phyloP scores from a whole-genome alignment of 148 eudicot genomes.

The Oxyria digyna region DNA sequence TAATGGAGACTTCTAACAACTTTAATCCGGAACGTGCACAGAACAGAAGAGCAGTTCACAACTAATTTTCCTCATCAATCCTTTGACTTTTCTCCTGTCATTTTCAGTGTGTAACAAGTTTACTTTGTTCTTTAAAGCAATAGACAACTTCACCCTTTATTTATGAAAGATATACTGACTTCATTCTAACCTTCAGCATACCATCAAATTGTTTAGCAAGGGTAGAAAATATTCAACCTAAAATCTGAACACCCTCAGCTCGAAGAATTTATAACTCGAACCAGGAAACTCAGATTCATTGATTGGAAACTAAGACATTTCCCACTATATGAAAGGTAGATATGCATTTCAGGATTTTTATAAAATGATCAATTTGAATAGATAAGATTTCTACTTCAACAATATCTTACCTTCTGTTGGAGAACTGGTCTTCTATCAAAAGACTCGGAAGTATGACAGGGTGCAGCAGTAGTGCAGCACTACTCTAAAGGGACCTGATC shows the following conservation, averaged over 20 bases:
- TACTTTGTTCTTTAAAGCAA: not conserved
- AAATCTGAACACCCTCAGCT: not conserved
- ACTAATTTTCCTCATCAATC: not conserved
- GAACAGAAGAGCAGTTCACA: not conserved
- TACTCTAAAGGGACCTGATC: not conserved
- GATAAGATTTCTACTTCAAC: not conserved
- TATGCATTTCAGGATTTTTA: not conserved
- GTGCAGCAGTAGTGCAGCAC: too few species aligned
- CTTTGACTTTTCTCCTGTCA: not conserved
- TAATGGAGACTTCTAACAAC: not conserved
- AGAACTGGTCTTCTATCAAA: not conserved
- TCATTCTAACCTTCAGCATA: not conserved
- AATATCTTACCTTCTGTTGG: not conserved
- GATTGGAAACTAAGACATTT: too few species aligned
- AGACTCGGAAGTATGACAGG: not conserved
- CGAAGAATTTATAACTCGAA: not conserved
- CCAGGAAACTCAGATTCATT: not conserved
- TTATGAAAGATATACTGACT: not conserved
- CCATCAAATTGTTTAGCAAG: not conserved
- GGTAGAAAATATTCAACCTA: not conserved
- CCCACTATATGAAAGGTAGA: not conserved
- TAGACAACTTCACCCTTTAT: not conserved
- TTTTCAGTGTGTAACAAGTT: not conserved
- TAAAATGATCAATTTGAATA: not conserved
- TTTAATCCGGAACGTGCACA: not conserved